Evolutionary conservation across 2,329 filamentous ascomycete species (phyloP).

Genomic region (Cladosporium sphaerospermum): DNA sequence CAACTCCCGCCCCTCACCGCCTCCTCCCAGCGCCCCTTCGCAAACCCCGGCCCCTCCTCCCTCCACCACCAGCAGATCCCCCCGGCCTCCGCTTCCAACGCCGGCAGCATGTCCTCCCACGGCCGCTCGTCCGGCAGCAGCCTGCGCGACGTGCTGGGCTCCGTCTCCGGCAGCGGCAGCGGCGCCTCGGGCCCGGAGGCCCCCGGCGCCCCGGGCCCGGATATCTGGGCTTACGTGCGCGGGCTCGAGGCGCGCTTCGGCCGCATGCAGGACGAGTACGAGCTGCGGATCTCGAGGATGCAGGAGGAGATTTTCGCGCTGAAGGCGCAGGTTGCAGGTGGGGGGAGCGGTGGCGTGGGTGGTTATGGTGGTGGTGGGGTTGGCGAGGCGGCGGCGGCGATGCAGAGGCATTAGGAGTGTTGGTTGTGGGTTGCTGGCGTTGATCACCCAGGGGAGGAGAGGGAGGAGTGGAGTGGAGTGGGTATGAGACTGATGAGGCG

Average conservation of each 20-base stretch:
- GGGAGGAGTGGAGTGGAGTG: too few relatives aligned
- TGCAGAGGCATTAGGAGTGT: too few relatives aligned
- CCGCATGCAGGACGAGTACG: slow-evolving; percentile 43
- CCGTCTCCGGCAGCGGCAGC: slow-evolving; percentile 17
- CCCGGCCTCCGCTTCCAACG: slow-evolving; percentile 37
- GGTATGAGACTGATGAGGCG: too few relatives aligned
- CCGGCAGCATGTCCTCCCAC: slow-evolving; percentile 47
- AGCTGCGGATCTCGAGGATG: slow-evolving; percentile 38
- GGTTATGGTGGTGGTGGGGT: too few relatives aligned
- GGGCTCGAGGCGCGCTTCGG: slow-evolving; percentile 54
- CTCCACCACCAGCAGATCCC: slow-evolving; percentile 33
- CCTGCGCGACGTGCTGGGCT: slow-evolving; percentile 59
- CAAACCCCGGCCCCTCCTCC: slow-evolving; percentile 30
- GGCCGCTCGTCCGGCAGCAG: slow-evolving; percentile 52
- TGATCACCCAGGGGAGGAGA: too few relatives aligned
- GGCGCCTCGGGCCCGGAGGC: slow-evolving; percentile 32
- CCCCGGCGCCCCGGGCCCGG: slow-evolving; percentile 37
- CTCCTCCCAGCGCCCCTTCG: background rate
- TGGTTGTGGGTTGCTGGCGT: too few relatives aligned
- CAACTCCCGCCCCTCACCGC: slow-evolving; percentile 34
- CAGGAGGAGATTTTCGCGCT: slow-evolving; percentile 39
- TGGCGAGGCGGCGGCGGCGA: too few relatives aligned
- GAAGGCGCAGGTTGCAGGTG: slow-evolving; percentile 12
- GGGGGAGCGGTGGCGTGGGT: too few relatives aligned
- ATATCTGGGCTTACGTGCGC: slow-evolving; percentile 67